Percentiles rank a stretch among this genome's conserved stretches.
Evolutionary conservation across 2,329 filamentous ascomycete genomes (phyloP).

Genomic region (Lasiodiplodia theobromae): DNA sequence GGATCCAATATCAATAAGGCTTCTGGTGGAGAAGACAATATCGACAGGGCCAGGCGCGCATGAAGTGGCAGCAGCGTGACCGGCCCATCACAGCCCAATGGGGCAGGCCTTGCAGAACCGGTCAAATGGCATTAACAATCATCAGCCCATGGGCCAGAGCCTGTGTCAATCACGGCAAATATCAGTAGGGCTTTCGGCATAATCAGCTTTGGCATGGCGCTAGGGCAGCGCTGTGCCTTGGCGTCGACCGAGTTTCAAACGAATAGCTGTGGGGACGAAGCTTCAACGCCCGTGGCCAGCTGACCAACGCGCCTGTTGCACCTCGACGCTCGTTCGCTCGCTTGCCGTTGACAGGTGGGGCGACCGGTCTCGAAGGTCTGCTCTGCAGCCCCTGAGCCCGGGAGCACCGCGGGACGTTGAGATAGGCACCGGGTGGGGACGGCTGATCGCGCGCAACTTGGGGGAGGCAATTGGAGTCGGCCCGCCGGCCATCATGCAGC

Average conservation of each 20-base stretch:
- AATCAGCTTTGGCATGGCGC: conserved; percentile 23
- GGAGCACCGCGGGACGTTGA: conserved; percentile 12
- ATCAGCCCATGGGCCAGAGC: conserved; percentile 23
- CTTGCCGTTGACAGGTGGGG: conserved; percentile 12
- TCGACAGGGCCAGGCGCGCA: conserved; percentile 24
- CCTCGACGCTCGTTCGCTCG: conserved; percentile 13
- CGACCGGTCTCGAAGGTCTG: conserved; percentile 25
- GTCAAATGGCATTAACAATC: conserved; percentile 21
- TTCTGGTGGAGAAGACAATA: conserved; percentile 22
- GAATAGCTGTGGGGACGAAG: conserved; percentile 15
- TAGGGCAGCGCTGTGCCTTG: conserved; percentile 14
- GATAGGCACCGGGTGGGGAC: conserved; percentile 25
- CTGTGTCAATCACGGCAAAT: conserved; percentile 14
- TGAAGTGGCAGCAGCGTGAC: conserved; percentile 25
- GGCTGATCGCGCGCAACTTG: conserved; percentile 20
- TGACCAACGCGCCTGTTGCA: conserved; percentile 14
- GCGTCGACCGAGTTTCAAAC: conserved; percentile 23
- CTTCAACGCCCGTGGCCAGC: neutral
- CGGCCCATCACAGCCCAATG: conserved; percentile 15
- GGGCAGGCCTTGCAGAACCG: conserved; percentile 14
- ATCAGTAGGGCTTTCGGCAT: conserved; percentile 25
- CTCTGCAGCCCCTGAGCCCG: conserved; percentile 17
- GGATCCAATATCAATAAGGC: conserved; percentile 26
- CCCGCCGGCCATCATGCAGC: conserved; percentile 21
- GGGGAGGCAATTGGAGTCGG: conserved; percentile 20